Evolutionary conservation across 129 eudicot species (phyloP).

Genomic region (Flaveria trinervia): DNA sequence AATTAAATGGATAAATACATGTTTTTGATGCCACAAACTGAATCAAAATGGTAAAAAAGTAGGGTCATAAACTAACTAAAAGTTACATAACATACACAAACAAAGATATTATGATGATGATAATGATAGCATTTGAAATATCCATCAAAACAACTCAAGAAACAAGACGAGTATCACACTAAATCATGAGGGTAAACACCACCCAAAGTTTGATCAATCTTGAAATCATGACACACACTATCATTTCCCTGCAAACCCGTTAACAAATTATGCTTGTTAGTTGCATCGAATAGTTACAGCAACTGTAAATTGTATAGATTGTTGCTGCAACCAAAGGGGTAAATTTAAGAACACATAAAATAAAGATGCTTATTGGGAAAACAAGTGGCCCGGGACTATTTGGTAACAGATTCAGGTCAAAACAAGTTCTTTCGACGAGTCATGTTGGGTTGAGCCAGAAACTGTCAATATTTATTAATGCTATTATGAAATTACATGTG

Average conservation of each 20-base stretch:
- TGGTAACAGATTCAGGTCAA: background rate
- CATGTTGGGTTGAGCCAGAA: background rate
- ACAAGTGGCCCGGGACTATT: background rate
- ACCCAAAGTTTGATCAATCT: slow-evolving; percentile 30
- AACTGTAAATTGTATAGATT: background rate
- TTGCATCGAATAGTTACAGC: background rate
- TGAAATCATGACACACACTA: slow-evolving; percentile 33
- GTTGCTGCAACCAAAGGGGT: background rate
- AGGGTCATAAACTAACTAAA: slow-evolving; percentile 9
- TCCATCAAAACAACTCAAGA: slow-evolving; percentile 35
- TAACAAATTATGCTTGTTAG: background rate
- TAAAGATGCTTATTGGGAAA: background rate
- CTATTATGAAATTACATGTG: too few species aligned
- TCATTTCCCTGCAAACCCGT: slow-evolving; percentile 27
- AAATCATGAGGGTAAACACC: slow-evolving; percentile 33
- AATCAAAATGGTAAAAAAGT: background rate
- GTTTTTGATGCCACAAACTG: background rate
- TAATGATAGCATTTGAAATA: slow-evolving; percentile 30
- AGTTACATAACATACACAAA: slow-evolving; percentile 25
- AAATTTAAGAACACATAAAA: background rate
- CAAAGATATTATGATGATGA: slow-evolving; percentile 26
- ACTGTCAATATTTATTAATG: too few species aligned
- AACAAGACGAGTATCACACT: slow-evolving; percentile 42
- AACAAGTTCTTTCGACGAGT: background rate
- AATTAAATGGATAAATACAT: background rate